phyloP scores from a whole-genome alignment of 2,329 filamentous ascomycete genomes.

The Mollisiaceae sp. region DNA sequence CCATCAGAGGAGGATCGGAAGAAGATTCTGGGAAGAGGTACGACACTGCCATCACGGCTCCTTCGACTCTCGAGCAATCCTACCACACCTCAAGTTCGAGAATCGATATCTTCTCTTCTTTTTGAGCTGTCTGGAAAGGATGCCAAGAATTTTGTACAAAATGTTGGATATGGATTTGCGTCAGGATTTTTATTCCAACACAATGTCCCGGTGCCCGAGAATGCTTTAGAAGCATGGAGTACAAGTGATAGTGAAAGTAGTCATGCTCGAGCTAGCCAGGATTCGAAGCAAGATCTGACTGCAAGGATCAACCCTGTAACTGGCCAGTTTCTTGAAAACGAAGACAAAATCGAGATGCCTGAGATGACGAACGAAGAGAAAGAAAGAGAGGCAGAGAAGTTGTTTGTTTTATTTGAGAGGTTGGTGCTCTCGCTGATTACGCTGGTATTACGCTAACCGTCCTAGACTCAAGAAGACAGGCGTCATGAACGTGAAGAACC shows the following conservation, averaged over 20 bases:
- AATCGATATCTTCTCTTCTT: constrained; percentile 77
- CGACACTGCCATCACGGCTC: constrained; percentile 76
- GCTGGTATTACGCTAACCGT: constrained; percentile 18
- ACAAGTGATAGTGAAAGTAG: constrained; percentile 31
- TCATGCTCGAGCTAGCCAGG: constrained; percentile 35
- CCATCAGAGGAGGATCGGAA: constrained; percentile 79
- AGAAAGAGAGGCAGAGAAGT: constrained; percentile 67
- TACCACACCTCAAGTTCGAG: constrained; percentile 71
- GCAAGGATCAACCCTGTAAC: constrained; percentile 40
- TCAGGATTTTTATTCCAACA: constrained; percentile 88
- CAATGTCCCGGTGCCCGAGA: constrained; percentile 77
- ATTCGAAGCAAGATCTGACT: constrained; percentile 34
- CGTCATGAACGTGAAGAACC: constrained; percentile 40
- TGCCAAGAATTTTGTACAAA: constrained; percentile 79
- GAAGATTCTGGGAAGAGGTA: constrained; percentile 75
- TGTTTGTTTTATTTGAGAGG: constrained; percentile 44
- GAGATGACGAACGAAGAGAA: constrained; percentile 93
- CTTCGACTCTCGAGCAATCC: constrained; percentile 80
- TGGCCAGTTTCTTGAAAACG: constrained; percentile 39
- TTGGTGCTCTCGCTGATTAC: constrained; percentile 8
- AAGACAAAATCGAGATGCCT: constrained; percentile 52
- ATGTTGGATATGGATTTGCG: constrained; percentile 94
- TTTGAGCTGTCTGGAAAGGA: constrained; percentile 88
- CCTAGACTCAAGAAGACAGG: constrained; percentile 40
- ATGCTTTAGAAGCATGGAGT: constrained; percentile 61